Percentiles rank a stretch among this genome's conserved stretches.
Conservation (phyloP, 163 green algal genomes). For the Prototheca wickerhamii region DNA sequence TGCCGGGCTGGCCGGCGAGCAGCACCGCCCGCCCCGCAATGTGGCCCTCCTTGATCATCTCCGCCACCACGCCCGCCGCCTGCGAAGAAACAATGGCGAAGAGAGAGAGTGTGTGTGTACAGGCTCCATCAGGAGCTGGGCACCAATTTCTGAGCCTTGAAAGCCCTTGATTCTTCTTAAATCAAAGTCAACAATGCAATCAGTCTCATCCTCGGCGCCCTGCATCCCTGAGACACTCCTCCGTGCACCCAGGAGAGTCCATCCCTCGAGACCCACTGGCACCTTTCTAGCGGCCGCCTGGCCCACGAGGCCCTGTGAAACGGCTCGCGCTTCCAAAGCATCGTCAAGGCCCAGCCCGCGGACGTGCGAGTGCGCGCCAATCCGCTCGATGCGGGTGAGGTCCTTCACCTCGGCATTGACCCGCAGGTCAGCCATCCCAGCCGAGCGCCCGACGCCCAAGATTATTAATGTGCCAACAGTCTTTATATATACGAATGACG, state of each 20-base stretch:
- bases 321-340: constrained; percentile 76
- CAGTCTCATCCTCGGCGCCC: background rate
- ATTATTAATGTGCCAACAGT: too few species aligned
- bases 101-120: background rate
- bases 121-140: too few species aligned
- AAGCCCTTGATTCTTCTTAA: too few species aligned
- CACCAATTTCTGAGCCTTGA: too few species aligned
- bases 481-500: too few species aligned
- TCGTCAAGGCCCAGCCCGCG: constrained; percentile 93
- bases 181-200: background rate
- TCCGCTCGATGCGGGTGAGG: constrained; percentile 92
- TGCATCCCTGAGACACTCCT: background rate
- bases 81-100: constrained; percentile 20
- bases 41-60: constrained; percentile 94
- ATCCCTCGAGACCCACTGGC: constrained; percentile 12
- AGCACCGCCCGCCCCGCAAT: constrained; percentile 94
- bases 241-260: too few species aligned
- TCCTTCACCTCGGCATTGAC: constrained; percentile 62
- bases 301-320: constrained; percentile 97
- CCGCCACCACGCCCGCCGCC: constrained; percentile 88
- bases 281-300: constrained; percentile 84
- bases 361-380: constrained; percentile 96
- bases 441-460: background rate
- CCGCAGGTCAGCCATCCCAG: constrained; percentile 42
- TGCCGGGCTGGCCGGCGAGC: constrained; percentile 91